phyloP scores from a whole-genome alignment of 1,284 basidiomycete species.

The Cutaneotrichosporon cavernicola region DNA sequence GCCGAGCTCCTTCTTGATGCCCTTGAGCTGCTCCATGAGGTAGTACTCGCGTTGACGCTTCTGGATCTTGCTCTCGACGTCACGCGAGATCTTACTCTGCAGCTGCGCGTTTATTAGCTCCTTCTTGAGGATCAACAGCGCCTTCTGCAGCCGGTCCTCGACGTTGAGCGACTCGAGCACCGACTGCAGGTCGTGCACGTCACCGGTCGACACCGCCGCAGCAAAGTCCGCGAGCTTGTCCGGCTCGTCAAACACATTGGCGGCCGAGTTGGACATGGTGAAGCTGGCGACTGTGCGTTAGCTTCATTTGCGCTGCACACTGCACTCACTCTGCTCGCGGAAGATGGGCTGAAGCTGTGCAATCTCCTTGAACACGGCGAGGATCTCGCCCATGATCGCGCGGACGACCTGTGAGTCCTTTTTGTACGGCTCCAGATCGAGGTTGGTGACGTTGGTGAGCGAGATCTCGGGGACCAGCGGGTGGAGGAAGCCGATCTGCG shows the following conservation, averaged over 20 bases:
- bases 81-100: conserved; percentile 89
- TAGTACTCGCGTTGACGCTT: conserved; percentile 98
- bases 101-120: conserved; percentile 96
- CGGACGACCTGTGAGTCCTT: conserved; percentile 92
- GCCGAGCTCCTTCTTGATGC: conserved; percentile 97
- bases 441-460: conserved; percentile 85
- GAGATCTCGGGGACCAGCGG: conserved; percentile 72
- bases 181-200: conserved; percentile 87
- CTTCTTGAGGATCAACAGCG: conserved; percentile 91
- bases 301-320: neutral
- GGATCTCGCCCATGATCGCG: conserved; percentile 94
- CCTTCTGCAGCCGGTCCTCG: conserved; percentile 86
- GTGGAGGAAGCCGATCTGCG: conserved; percentile 72
- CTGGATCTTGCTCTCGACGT: conserved; percentile 94
- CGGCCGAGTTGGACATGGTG: conserved; percentile 88
- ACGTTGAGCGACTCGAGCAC: conserved; percentile 85
- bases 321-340: conserved; percentile 75
- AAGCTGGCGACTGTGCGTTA: conserved; percentile 60
- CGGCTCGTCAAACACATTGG: conserved; percentile 98
- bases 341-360: conserved; percentile 96
- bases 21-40: conserved; percentile 97
- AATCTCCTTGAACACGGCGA: conserved; percentile 98
- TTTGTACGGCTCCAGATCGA: conserved; percentile 76
- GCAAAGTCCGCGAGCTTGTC: conserved; percentile 98
- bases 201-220: conserved; percentile 89